Conservation (phyloP, 306 rosid genomes). For the Benincasa hispida region DNA sequence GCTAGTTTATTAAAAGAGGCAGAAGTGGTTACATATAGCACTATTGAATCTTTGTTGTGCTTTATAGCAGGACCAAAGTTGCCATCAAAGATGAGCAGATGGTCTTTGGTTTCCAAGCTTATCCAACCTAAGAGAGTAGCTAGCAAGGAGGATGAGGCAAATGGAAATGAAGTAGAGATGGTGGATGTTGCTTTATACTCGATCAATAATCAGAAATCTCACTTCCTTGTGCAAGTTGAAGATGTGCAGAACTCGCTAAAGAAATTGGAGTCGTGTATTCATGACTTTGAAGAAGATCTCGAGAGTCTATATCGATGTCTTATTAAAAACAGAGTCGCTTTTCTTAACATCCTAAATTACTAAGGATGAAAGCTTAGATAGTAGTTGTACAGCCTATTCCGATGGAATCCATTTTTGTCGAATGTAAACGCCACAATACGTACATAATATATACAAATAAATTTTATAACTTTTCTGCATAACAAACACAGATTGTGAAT, state of each 20-base stretch:
- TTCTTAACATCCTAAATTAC: slow-evolving; percentile 22
- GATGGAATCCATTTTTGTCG: not conserved
- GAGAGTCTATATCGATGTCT: slow-evolving; percentile 10
- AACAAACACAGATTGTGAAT: not conserved
- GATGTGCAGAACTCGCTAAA: not conserved
- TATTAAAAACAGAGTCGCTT: slow-evolving; percentile 12
- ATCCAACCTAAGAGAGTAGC: slow-evolving; percentile 11
- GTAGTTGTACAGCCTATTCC: not conserved
- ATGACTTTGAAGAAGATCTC: slow-evolving; percentile 7
- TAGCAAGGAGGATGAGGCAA: not conserved
- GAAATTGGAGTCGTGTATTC: slow-evolving; percentile 7
- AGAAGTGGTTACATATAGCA: not conserved
- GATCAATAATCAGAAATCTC: not conserved
- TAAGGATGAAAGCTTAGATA: not conserved
- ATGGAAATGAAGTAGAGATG: slow-evolving; percentile 7
- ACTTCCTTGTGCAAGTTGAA: not conserved
- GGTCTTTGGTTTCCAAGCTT: slow-evolving; percentile 15
- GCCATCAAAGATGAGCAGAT: not conserved
- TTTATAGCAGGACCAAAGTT: slow-evolving; percentile 8
- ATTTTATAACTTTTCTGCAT: not conserved
- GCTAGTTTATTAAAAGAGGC: not conserved
- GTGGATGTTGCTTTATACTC: slow-evolving; percentile 5
- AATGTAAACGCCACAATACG: not conserved
- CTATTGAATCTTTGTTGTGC: slow-evolving; percentile 8
- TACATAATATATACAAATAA: not conserved